Evolutionary conservation across 78 protist species (phyloP).

Genomic region (Dictyostelium citrinum): DNA sequence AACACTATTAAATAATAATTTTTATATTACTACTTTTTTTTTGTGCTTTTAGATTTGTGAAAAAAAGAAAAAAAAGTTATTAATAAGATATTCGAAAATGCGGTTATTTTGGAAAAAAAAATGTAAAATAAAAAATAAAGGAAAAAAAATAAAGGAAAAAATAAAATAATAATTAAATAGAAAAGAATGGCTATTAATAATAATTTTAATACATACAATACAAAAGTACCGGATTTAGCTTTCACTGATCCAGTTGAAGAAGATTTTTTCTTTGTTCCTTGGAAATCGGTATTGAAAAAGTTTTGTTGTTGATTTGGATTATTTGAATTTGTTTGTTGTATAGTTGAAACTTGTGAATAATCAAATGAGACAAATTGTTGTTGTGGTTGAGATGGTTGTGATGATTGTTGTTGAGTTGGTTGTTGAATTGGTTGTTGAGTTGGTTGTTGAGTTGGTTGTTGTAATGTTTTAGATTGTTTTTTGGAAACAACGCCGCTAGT

Average conservation of each 20-base stretch:
- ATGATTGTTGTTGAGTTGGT: not conserved
- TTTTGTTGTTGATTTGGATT: conserved; percentile 35
- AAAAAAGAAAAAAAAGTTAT: not conserved
- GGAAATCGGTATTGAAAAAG: conserved; percentile 17
- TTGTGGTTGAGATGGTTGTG: not conserved
- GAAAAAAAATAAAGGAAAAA: not conserved
- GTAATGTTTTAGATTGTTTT: not conserved
- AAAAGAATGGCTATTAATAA: too few species aligned
- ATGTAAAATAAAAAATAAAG: not conserved
- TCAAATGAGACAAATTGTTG: conserved; percentile 17
- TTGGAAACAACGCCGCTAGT: not conserved
- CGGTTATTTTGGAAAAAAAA: not conserved
- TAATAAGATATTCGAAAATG: not conserved
- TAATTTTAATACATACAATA: not conserved
- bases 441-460: not conserved
- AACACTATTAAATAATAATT: not conserved
- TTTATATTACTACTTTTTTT: not conserved
- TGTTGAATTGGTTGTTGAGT: not conserved
- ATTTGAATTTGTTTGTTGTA: not conserved
- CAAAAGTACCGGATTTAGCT: conserved; percentile 19
- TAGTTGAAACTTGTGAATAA: not conserved
- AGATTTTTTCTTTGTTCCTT: not conserved
- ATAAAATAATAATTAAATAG: not conserved
- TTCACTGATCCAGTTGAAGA: not conserved
- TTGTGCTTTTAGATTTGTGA: not conserved